Base-by-base conservation (phyloP, 164 flowering plant species). In the Macadamia integrifolia region DNA sequence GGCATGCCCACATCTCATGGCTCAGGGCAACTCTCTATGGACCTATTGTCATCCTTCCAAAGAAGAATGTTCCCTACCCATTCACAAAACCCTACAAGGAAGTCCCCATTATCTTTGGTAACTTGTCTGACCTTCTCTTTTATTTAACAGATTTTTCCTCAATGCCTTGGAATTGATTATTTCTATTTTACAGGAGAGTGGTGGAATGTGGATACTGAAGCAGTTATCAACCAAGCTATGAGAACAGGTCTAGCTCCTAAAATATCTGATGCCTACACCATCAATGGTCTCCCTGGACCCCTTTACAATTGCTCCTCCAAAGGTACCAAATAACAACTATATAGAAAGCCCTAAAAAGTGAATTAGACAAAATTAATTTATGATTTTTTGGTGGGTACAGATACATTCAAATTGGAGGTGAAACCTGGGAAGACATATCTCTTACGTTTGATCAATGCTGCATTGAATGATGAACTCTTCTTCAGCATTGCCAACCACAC, bases 381-480 rank as follows among this genome's bases (percentile, higher is more conserved):
- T 23, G 23, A 23, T 23, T 35, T 35, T 35, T 35, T 35, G 40
- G 40, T 35, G 40, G 40, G 3, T 35, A 35, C 40, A 35, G 40
- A 35, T 5, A 35, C 72, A 28, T 59, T 74, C 60, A 65, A 18
- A 44, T 50, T 85, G 32, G 74, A 72, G 35, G 89, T 85, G 11
- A 74, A 81, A 65, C 73, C 69, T 15, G 83, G 85, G 60, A 85
- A 81, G 72, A 85, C 83, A 11, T 85, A 85, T 61, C 28, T 85
- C 49, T 77, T 85, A 1, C 80, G 89, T 6, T 74, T 86, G 12
- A 61, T 86, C 69, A 86, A 84, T 31, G 87, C 87, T 10, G 89
- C 87, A 12, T 32, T 84, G 6, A 84, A 86, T 44, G 87, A 84
- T 11, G 89, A 86, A 66, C 78, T 86, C 40, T 86, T 86, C 77